Base-by-base conservation (phyloP, 163 green algal species). In the Picocystis sp. region DNA sequence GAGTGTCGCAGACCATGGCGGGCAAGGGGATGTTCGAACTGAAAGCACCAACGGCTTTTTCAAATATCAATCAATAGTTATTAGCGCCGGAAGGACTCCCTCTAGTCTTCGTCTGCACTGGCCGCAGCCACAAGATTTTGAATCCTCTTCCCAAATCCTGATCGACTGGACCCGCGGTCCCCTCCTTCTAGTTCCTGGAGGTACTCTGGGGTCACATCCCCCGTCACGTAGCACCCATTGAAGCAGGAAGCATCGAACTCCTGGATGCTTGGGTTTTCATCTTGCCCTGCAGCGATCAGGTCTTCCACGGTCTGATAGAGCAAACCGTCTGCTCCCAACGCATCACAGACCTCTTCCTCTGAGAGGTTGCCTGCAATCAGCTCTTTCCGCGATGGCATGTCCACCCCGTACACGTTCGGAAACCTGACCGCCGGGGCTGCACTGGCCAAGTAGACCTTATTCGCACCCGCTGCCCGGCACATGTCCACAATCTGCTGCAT, bases 391-490 rank as follows among this genome's bases (percentile, higher is more conserved):
- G 64, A 88, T 52, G 88, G 88, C 84, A 97, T 89, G 74, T 97
- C 88, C 48, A 97, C 86, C 35, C 88, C 88, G 59, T 97, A 97
- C 51, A 97, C 88, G 70, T 97, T 97, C 46, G 88, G 82, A 71
- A 79, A 86, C 3, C 76, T 73, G 57, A 97, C 85, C 1, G 88
- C 82, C 1, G 88, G 88, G 2, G 80, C 80, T 3, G 84, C 77
- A 22, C 68, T 85, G 0, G 84, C 84, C 3, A 97, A 71, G 76
- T 94, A 97, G 55, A 97, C 80, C 68, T 87, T 89, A 2, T 55
- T 70, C 1, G 87, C 87, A 11, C 87, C 87, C 17, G 87, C 88
- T 13, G 56, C 62, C 35, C 86, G 75, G 6, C 92, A 74, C 84
- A 92, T 92, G 52, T 85, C 72, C 43, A 88, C 74, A 56, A 93